Conservation (phyloP, 2,329 filamentous ascomycete species). For the Trichoderma sp. region DNA sequence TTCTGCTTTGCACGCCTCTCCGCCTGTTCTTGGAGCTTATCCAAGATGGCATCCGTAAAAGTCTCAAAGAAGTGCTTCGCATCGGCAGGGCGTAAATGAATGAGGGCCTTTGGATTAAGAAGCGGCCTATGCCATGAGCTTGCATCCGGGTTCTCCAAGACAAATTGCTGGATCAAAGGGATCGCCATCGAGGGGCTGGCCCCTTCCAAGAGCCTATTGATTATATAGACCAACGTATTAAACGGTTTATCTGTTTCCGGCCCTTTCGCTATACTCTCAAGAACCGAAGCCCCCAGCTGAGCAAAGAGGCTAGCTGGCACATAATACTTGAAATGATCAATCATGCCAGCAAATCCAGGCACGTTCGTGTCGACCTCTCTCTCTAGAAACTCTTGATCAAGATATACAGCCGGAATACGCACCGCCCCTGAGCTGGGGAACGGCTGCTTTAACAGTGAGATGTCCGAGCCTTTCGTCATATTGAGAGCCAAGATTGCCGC, state of each 20-base stretch:
- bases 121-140: slow-evolving; percentile 15
- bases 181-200: background rate
- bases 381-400: slow-evolving; percentile 17
- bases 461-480: background rate
- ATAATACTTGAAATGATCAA: background rate
- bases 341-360: background rate
- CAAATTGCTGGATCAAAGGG: slow-evolving; percentile 1
- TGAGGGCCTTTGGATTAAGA: background rate
- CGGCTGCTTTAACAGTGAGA: background rate
- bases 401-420: slow-evolving; percentile 11
- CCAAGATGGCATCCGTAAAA: slow-evolving; percentile 29
- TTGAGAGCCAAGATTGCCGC: slow-evolving; percentile 5
- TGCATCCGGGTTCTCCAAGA: slow-evolving; percentile 6
- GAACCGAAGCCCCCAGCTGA: background rate
- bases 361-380: background rate
- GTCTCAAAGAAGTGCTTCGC: slow-evolving; percentile 29
- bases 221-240: background rate
- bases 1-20: background rate
- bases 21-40: slow-evolving; percentile 29
- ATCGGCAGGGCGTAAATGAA: slow-evolving; percentile 26
- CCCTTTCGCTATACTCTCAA: background rate
- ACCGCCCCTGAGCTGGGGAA: background rate
- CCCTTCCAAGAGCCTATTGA: background rate
- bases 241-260: background rate
- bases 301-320: background rate